phyloP scores from a whole-genome alignment of 768 basidiomycete genomes.

The Jaapia argillacea region DNA sequence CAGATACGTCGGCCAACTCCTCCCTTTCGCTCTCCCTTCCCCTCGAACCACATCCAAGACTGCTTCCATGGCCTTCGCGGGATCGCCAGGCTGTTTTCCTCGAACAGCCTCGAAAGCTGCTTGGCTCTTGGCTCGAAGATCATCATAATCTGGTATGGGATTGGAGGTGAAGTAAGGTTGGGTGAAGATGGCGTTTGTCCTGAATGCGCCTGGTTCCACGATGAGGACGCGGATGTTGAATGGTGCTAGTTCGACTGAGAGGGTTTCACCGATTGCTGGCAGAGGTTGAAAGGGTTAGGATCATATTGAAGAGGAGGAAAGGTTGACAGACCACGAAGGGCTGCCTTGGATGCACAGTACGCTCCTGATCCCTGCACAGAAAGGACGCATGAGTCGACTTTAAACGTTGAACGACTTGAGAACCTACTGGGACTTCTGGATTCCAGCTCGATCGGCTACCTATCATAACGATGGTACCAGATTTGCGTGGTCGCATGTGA shows the following conservation, averaged over 20 bases:
- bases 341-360: slow-evolving; percentile 51
- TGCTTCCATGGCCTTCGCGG: slow-evolving; percentile 19
- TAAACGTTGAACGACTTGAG: slow-evolving; percentile 1
- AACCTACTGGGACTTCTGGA: slow-evolving; percentile 24
- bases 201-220: slow-evolving; percentile 51
- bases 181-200: slow-evolving; percentile 7
- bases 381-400: no score
- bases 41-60: slow-evolving; percentile 24
- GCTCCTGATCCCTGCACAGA: slow-evolving; percentile 33
- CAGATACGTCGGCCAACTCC: slow-evolving; percentile 14
- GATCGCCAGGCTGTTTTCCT: slow-evolving; percentile 18
- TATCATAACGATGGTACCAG: slow-evolving; percentile 37
- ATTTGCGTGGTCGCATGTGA: slow-evolving; percentile 32
- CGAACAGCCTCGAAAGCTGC: neutral
- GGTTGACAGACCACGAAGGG: slow-evolving; percentile 35
- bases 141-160: slow-evolving; percentile 2
- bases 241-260: slow-evolving; percentile 41
- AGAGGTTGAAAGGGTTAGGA: neutral
- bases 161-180: neutral
- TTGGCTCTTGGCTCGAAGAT: neutral
- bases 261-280: slow-evolving; percentile 45
- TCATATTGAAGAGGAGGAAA: neutral
- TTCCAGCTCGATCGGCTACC: slow-evolving; percentile 48
- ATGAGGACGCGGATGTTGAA: slow-evolving; percentile 48
- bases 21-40: slow-evolving; percentile 20